These are phyloP conservation scores for Aspergillus viridinutans DNA, from an alignment of 2,329 filamentous ascomycete genomes.

Conservation along the genomic window DNA sequence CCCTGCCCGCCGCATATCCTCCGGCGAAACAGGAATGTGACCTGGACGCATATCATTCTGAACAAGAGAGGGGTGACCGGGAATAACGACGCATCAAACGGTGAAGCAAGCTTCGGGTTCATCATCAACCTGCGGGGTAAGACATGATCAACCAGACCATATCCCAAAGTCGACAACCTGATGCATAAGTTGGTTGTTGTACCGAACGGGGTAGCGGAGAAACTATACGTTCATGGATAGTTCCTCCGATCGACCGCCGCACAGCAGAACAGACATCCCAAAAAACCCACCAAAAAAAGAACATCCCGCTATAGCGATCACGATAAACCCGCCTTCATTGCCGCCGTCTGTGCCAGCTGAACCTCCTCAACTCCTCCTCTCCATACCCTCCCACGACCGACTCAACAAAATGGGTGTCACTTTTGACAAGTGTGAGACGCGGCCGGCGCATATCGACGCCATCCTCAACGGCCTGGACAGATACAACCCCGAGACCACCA, in stretches of 20 bases:
- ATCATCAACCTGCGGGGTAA: neutral
- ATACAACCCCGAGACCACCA: constrained; percentile 97
- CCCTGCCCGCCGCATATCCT: neutral
- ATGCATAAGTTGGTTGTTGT: neutral
- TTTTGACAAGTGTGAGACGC: constrained; percentile 85
- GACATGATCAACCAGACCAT: neutral
- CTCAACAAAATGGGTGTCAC: constrained; percentile 35
- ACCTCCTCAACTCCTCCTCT: constrained; percentile 1
- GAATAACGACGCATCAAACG: neutral
- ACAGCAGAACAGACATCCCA: constrained; percentile 19
- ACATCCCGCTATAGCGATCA: constrained; percentile 7
- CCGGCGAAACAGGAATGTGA: neutral
- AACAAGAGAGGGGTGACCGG: neutral
- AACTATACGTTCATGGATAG: constrained; percentile 8
- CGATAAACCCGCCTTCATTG: constrained; percentile 8
- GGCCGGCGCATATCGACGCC: constrained; percentile 84
- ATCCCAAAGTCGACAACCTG: neutral
- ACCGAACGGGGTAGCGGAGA: constrained; percentile 11
- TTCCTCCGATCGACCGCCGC: constrained; percentile 14
- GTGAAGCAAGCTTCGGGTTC: neutral
- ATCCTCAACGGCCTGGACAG: constrained; percentile 97
- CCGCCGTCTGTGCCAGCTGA: constrained; percentile 1
- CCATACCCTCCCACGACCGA: constrained; percentile 1
- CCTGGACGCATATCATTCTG: too few relatives aligned
- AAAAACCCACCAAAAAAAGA: constrained; percentile 23